These are phyloP conservation scores for Madurella fahalii DNA, from an alignment of 2,329 filamentous ascomycete species.

Conservation along the genomic window DNA sequence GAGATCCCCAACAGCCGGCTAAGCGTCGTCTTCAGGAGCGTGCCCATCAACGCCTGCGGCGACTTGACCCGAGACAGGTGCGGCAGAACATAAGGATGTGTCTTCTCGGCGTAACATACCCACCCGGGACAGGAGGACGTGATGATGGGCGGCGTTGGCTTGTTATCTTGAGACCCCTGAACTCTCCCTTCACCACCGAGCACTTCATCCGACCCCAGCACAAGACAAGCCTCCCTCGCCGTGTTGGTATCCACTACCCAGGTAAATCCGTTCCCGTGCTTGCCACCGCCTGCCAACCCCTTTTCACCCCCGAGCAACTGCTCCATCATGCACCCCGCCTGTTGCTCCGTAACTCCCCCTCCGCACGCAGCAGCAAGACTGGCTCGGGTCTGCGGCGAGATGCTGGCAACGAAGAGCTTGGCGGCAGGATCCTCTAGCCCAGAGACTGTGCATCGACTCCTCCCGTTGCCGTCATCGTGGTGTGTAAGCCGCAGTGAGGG, in stretches of 20 bases:
- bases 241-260: slow-evolving; percentile 91
- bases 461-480: slow-evolving; percentile 28
- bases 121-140: slow-evolving; percentile 93
- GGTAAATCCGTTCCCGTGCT: slow-evolving; percentile 70
- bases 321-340: slow-evolving; percentile 78
- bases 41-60: slow-evolving; percentile 87
- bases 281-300: slow-evolving; percentile 67
- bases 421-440: slow-evolving; percentile 57
- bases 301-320: slow-evolving; percentile 68
- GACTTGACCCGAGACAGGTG: slow-evolving; percentile 91
- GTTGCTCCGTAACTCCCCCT: slow-evolving; percentile 62
- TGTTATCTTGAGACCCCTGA: slow-evolving; percentile 14
- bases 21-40: slow-evolving; percentile 80
- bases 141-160: slow-evolving; percentile 58
- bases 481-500: slow-evolving; percentile 44
- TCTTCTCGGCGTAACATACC: slow-evolving; percentile 99
- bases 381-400: slow-evolving; percentile 86
- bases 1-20: slow-evolving; percentile 67
- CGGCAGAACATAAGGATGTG: slow-evolving; percentile 86
- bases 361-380: slow-evolving; percentile 82
- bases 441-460: slow-evolving; percentile 36
- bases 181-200: slow-evolving; percentile 34
- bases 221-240: slow-evolving; percentile 76
- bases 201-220: slow-evolving; percentile 71
- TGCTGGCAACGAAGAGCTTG: slow-evolving; percentile 83